These are phyloP conservation scores for Glycine tomentella DNA, from an alignment of 306 rosid genomes.

Conservation along the genomic window DNA sequence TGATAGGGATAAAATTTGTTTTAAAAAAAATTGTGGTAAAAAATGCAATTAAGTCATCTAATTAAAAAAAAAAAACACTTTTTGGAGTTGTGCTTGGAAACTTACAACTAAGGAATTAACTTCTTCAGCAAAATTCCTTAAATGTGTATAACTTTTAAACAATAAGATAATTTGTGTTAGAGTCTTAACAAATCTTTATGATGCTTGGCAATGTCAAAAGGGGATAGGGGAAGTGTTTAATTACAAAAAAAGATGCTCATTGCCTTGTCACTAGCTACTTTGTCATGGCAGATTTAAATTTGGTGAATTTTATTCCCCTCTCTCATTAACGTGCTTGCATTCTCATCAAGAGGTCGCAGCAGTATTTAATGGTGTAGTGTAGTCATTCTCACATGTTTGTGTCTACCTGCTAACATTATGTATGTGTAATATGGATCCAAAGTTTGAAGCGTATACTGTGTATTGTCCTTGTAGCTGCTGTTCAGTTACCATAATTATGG, in stretches of 20 bases:
- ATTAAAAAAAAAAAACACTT: too few species aligned
- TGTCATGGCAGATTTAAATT: constrained; percentile 32
- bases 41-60: too few species aligned
- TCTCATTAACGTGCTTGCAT: constrained; percentile 43
- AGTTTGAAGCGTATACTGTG: constrained; percentile 16
- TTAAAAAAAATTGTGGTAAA: too few species aligned
- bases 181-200: too few species aligned
- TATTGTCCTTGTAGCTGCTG: constrained; percentile 28
- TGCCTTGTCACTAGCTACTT: background rate
- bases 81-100: too few species aligned
- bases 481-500: constrained; percentile 38
- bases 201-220: background rate
- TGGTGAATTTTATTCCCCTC: constrained; percentile 39
- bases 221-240: constrained; percentile 31
- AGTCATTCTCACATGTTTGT: constrained; percentile 47
- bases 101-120: too few species aligned
- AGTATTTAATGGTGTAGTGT: constrained; percentile 36
- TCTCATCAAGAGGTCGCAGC: constrained; percentile 37
- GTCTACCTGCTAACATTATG: constrained; percentile 36
- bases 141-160: background rate
- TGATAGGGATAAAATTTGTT: too few species aligned
- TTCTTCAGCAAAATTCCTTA: too few species aligned
- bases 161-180: background rate
- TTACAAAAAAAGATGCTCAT: background rate
- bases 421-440: constrained; percentile 37